These are phyloP conservation scores for Coniochaeta sp. DNA, from an alignment of 2,329 filamentous ascomycete species.

Conservation along the genomic window DNA sequence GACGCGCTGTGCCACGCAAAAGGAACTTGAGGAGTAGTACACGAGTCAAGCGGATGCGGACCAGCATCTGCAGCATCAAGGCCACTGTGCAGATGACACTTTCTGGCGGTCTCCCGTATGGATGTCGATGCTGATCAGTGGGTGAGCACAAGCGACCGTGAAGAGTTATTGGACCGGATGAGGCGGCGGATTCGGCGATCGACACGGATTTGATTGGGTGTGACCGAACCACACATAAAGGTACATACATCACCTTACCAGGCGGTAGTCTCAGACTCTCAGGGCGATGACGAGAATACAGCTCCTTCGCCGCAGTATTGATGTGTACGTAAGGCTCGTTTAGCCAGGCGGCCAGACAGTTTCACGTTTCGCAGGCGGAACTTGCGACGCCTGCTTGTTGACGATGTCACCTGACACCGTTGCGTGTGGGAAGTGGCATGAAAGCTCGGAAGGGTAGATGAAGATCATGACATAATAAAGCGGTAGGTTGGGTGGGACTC, in stretches of 20 bases:
- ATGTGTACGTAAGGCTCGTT: too few relatives aligned
- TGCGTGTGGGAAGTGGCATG: not conserved
- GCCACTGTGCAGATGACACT: not conserved
- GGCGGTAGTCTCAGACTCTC: not conserved
- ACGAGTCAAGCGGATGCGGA: not conserved
- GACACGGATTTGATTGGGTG: not conserved
- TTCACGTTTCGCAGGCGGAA: too few relatives aligned
- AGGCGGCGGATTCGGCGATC: not conserved
- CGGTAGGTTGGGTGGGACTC: not conserved
- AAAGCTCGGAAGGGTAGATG: not conserved
- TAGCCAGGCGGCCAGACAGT: too few relatives aligned
- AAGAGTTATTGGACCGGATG: not conserved
- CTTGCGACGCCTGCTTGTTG: not conserved
- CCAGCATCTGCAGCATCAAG: not conserved
- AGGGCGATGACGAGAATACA: not conserved
- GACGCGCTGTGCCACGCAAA: too few relatives aligned
- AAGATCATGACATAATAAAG: not conserved
- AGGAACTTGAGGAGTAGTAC: not conserved
- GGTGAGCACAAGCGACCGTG: not conserved
- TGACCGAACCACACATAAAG: not conserved
- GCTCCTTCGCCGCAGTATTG: too few relatives aligned
- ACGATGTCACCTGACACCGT: not conserved
- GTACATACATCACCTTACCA: not conserved
- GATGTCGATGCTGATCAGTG: not conserved
- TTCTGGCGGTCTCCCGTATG: not conserved